These are phyloP conservation scores for Dipteronia sinensis DNA, from an alignment of 345 rosid species.

Conservation along the genomic window DNA sequence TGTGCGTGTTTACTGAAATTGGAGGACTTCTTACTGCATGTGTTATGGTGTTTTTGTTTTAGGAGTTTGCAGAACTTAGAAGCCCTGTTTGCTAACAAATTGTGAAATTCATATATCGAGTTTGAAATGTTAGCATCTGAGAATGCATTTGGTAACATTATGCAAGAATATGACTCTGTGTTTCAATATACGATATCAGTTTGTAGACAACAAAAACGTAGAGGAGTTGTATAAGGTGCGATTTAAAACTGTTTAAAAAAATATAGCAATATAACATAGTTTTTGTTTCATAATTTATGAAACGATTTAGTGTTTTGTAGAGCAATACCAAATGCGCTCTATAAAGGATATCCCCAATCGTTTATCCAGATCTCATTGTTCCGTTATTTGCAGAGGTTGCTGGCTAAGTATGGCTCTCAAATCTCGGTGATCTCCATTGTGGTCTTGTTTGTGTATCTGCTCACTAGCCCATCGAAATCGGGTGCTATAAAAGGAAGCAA, in stretches of 20 bases:
- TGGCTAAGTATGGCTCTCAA: constrained; percentile 82
- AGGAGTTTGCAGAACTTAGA: background rate
- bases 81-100: background rate
- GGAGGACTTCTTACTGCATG: background rate
- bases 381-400: constrained; percentile 64
- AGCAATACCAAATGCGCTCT: background rate
- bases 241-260: background rate
- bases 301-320: background rate
- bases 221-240: background rate
- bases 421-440: constrained; percentile 77
- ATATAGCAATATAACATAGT: background rate
- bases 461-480: constrained; percentile 72
- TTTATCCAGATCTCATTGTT: constrained; percentile 5
- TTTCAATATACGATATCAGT: background rate
- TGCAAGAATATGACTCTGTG: background rate
- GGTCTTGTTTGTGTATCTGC: constrained; percentile 66
- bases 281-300: background rate
- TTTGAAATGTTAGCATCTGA: background rate
- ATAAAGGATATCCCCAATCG: background rate
- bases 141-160: background rate
- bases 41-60: background rate
- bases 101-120: background rate
- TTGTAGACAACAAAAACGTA: no score
- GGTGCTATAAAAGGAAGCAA: constrained; percentile 66
- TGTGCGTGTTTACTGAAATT: no score